A percentile compares a stretch with the other conserved stretches of the same genome.
These are phyloP conservation scores for Paxillus involutus DNA, from an alignment of 768 basidiomycete genomes.

Conservation along the genomic window DNA sequence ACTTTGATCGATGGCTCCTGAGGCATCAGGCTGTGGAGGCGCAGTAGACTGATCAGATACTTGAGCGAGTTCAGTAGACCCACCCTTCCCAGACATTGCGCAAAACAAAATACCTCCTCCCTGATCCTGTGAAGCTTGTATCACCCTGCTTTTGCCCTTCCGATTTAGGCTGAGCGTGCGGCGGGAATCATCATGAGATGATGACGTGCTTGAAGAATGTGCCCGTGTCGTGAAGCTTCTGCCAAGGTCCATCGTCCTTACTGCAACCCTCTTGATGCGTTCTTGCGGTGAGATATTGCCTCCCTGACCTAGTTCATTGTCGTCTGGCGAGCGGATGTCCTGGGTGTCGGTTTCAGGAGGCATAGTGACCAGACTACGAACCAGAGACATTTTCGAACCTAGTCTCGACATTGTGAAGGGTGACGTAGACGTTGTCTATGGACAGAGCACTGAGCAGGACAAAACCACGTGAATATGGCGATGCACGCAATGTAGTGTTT, in stretches of 20 bases:
- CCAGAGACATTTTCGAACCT: constrained; percentile 20
- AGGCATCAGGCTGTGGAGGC: constrained; percentile 22
- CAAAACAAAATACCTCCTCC: constrained; percentile 30
- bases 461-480: neutral
- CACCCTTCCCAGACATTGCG: constrained; percentile 14
- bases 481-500: constrained; percentile 16
- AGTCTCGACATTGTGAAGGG: constrained; percentile 24
- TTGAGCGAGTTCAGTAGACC: constrained; percentile 12
- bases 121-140: constrained; percentile 20
- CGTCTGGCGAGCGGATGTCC: constrained; percentile 31
- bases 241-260: constrained; percentile 64
- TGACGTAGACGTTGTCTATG: neutral
- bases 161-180: constrained; percentile 58
- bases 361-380: constrained; percentile 14
- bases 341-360: constrained; percentile 32
- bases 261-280: constrained; percentile 54
- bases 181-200: constrained; percentile 40
- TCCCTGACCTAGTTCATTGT: constrained; percentile 26
- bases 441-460: neutral
- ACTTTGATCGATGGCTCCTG: constrained; percentile 5
- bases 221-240: constrained; percentile 51
- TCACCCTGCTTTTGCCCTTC: constrained; percentile 49
- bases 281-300: constrained; percentile 35
- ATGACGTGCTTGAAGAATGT: constrained; percentile 25
- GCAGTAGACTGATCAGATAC: constrained; percentile 9